phyloP scores from a whole-genome alignment of 768 basidiomycete species.

The Amanita fuliginea region DNA sequence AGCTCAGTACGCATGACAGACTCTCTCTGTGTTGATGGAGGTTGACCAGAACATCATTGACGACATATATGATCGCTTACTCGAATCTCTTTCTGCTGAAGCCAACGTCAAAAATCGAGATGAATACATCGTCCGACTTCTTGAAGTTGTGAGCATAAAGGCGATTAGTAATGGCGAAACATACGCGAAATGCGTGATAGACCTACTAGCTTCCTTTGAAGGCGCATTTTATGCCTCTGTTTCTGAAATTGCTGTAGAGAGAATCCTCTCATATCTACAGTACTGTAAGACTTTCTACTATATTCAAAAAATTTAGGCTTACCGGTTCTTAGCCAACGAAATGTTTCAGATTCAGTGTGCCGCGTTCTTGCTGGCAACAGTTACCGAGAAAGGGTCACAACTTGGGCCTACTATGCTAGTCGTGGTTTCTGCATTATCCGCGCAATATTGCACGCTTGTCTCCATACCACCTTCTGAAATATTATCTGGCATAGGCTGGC shows the following conservation, averaged over 20 bases:
- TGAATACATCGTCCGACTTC: constrained; percentile 20
- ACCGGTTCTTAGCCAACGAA: constrained; percentile 21
- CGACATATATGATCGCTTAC: background rate
- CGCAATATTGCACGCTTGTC: constrained; percentile 43
- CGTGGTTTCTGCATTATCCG: constrained; percentile 57
- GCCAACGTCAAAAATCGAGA: background rate
- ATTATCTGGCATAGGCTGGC: constrained; percentile 31
- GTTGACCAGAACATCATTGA: constrained; percentile 7
- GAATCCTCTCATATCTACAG: constrained; percentile 37
- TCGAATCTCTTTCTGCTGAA: background rate
- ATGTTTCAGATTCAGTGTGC: constrained; percentile 32
- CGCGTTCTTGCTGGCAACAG: constrained; percentile 31
- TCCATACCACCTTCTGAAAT: constrained; percentile 39
- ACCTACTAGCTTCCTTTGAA: constrained; percentile 29
- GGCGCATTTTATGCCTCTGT: constrained; percentile 25
- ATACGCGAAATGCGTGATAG: constrained; percentile 43
- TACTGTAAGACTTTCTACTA: constrained; percentile 26
- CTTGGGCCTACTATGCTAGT: constrained; percentile 52
- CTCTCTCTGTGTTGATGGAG: constrained; percentile 7
- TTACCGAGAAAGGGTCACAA: constrained; percentile 25
- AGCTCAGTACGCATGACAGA: background rate
- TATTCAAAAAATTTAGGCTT: constrained; percentile 1
- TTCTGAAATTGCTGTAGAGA: constrained; percentile 47
- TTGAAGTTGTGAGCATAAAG: constrained; percentile 44
- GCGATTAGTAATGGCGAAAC: constrained; percentile 39